Evolutionary conservation across 2,329 filamentous ascomycete genomes (phyloP).

Genomic region (Venturia aucupariae): DNA sequence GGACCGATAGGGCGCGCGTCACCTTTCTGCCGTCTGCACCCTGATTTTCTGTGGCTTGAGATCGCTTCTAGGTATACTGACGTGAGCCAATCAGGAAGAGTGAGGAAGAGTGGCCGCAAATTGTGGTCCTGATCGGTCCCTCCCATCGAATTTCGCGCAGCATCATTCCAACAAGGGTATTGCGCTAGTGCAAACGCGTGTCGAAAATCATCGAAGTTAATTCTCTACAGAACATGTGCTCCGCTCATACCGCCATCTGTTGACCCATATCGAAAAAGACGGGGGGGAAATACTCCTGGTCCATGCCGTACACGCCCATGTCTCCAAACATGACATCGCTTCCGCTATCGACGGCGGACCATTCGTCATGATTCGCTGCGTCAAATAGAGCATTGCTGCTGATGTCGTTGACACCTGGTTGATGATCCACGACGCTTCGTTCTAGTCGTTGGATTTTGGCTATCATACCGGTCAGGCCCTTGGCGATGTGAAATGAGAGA

Average conservation of each 20-base stretch:
- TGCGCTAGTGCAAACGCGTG: not conserved
- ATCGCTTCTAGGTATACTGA: not conserved
- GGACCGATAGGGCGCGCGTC: not conserved
- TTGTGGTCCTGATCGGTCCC: not conserved
- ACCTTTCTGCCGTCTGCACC: not conserved
- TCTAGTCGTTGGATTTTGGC: constrained; percentile 8
- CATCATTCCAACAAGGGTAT: not conserved
- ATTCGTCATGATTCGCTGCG: constrained; percentile 5
- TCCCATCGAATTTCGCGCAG: not conserved
- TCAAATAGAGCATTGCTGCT: not conserved
- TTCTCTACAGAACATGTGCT: not conserved
- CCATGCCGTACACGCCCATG: constrained; percentile 9
- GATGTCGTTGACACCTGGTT: not conserved
- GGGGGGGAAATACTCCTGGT: constrained; percentile 10
- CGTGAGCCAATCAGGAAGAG: not conserved
- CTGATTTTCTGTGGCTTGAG: not conserved
- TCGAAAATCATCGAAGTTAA: not conserved
- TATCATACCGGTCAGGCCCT: constrained; percentile 11
- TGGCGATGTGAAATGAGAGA: constrained; percentile 10
- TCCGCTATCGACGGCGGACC: constrained; percentile 10
- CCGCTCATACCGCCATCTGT: constrained; percentile 14
- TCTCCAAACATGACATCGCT: constrained; percentile 14
- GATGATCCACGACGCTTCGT: not conserved
- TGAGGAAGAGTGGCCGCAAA: not conserved
- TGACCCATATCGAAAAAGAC: constrained; percentile 13